A percentile compares a stretch with the other conserved stretches of the same genome.
phyloP scores from a whole-genome alignment of 2,329 filamentous ascomycete genomes.

The Coniochaeta sp. region DNA sequence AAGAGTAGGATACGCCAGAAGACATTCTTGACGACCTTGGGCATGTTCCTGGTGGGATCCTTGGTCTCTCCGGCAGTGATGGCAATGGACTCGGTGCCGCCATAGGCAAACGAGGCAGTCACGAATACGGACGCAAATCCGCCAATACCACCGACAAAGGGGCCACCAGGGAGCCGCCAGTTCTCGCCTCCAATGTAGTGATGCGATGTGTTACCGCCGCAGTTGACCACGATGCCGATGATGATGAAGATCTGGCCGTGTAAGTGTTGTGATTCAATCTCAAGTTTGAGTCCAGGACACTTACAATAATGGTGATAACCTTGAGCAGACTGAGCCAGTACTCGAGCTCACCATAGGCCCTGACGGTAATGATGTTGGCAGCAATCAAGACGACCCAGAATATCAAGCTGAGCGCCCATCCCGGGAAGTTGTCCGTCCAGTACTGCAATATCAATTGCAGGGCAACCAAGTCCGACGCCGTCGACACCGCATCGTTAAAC shows the following conservation, averaged over 20 bases:
- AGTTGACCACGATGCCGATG: slow-evolving; percentile 53
- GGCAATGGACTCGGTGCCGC: slow-evolving; percentile 57
- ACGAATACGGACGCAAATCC: slow-evolving; percentile 60
- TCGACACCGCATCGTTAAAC: slow-evolving; percentile 59
- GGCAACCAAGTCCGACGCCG: slow-evolving; percentile 53
- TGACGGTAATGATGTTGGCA: slow-evolving; percentile 45
- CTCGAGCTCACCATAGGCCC: slow-evolving; percentile 48
- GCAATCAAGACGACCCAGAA: slow-evolving; percentile 50
- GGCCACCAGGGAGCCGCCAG: slow-evolving; percentile 52
- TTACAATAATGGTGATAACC: slow-evolving; percentile 41
- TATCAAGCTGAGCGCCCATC: slow-evolving; percentile 56
- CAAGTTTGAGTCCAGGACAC: slow-evolving; percentile 6
- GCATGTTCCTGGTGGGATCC: slow-evolving; percentile 53
- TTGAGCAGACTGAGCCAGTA: slow-evolving; percentile 52
- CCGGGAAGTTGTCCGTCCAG: slow-evolving; percentile 56
- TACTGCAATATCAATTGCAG: slow-evolving; percentile 52
- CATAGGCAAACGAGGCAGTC: slow-evolving; percentile 54
- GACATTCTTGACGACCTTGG: slow-evolving; percentile 57
- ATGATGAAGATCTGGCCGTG: slow-evolving; percentile 49
- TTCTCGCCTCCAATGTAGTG: slow-evolving; percentile 52
- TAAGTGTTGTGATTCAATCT: neutral
- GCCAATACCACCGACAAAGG: slow-evolving; percentile 58
- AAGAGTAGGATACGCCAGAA: slow-evolving; percentile 57
- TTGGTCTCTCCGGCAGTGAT: slow-evolving; percentile 62
- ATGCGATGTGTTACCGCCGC: slow-evolving; percentile 45